These are phyloP conservation scores for Bidens hawaiensis DNA, from an alignment of 140 eudicot species.

Conservation along the genomic window DNA sequence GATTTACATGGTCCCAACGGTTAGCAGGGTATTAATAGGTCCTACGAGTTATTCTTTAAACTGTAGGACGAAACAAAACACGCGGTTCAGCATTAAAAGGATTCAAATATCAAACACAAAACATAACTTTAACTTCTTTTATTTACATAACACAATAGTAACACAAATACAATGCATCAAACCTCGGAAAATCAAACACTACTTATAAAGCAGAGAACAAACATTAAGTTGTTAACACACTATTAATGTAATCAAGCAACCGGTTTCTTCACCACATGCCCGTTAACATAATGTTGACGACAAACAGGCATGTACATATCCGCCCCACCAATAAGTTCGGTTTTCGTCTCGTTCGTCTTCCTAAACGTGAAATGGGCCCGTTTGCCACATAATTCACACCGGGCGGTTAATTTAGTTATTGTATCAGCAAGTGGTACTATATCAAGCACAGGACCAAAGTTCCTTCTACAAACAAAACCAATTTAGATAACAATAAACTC, in stretches of 20 bases:
- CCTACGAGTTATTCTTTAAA: not conserved
- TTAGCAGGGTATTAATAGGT: not conserved
- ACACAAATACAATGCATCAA: slow-evolving; percentile 2
- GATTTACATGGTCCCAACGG: too few relatives aligned
- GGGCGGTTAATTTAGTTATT: slow-evolving; percentile 78
- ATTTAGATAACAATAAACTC: not conserved
- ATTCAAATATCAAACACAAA: not conserved
- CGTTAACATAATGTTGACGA: slow-evolving; percentile 74
- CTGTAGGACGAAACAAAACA: too few relatives aligned
- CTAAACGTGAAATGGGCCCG: slow-evolving; percentile 74
- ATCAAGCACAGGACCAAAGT: slow-evolving; percentile 91
- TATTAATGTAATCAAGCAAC: not conserved
- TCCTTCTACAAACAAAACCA: slow-evolving; percentile 50
- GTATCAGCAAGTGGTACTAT: slow-evolving; percentile 88
- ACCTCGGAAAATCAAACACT: not conserved
- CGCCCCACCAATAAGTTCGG: slow-evolving; percentile 86
- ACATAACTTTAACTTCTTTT: not conserved
- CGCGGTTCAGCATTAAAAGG: not conserved
- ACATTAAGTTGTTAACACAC: not conserved
- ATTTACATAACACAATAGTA: not conserved
- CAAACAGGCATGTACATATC: slow-evolving; percentile 97
- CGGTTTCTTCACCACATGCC: slow-evolving; percentile 39
- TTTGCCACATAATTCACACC: slow-evolving; percentile 86
- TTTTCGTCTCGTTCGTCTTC: slow-evolving; percentile 57
- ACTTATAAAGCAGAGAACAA: not conserved